These are phyloP conservation scores for Alternaria rosae DNA, from an alignment of 2,329 filamentous ascomycete genomes.

Conservation along the genomic window DNA sequence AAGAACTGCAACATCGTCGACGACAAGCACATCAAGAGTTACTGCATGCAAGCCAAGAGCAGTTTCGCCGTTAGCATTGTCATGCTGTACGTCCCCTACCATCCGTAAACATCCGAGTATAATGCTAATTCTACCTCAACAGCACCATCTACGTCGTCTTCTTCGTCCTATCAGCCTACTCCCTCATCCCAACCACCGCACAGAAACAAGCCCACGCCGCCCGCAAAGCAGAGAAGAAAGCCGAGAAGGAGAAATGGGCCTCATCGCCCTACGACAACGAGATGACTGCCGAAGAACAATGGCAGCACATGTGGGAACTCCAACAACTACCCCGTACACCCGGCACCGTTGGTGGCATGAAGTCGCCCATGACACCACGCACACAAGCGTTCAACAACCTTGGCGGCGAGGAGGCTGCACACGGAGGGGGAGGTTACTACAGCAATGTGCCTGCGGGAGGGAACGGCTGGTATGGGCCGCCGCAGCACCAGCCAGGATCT, in stretches of 20 bases:
- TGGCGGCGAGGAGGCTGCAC: conserved; percentile 23
- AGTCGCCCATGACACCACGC: conserved; percentile 44
- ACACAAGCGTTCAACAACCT: conserved; percentile 44
- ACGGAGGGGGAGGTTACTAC: conserved; percentile 19
- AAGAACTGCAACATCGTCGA: conserved; percentile 71
- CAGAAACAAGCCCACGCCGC: conserved; percentile 32
- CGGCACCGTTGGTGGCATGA: conserved; percentile 38
- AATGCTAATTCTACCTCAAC: conserved; percentile 8
- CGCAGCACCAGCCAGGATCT: conserved; percentile 13
- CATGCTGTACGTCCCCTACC: conserved; percentile 67
- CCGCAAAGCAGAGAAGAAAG: conserved; percentile 43
- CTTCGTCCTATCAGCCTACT: conserved; percentile 66
- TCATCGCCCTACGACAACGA: conserved; percentile 37
- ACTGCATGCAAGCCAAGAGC: conserved; percentile 73
- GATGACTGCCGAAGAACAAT: conserved; percentile 49
- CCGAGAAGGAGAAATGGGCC: conserved; percentile 46
- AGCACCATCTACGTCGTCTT: conserved; percentile 69
- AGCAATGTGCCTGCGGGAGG: conserved; percentile 11
- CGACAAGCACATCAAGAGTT: conserved; percentile 60
- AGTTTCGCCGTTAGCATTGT: conserved; percentile 69
- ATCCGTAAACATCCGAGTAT: not conserved
- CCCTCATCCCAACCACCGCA: conserved; percentile 55
- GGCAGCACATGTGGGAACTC: conserved; percentile 54
- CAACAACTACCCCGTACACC: conserved; percentile 49
- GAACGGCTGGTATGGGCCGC: conserved; percentile 20